Base-by-base conservation (phyloP, 805 yeast species). In the Cyberlindnera lachancei region DNA sequence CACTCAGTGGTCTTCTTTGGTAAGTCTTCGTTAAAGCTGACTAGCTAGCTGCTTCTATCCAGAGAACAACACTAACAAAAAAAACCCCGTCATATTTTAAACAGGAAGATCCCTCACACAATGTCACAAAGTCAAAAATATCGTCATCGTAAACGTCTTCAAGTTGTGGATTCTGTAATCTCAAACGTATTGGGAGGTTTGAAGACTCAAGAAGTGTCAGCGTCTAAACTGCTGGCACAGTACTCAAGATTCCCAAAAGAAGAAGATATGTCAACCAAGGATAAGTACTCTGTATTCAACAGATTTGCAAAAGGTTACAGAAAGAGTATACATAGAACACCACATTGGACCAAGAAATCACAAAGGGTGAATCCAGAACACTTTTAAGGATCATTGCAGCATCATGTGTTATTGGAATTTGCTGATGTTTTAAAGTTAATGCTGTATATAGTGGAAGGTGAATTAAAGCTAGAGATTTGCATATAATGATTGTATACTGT, bases 301-400 rank as follows among this genome's bases (percentile, higher is more conserved):
- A 80, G 73, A 57, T 75, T 75, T 48, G 70, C 78, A 11, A 75
- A 69, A 49, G 79, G 78, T 15, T 92, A 90, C 61, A 75, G 97
- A 64, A 90, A 87, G 62, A 78, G 88, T 42, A 75, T 84, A 17
- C 97, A 90, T 52, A 62, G 76, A 56, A 82, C 80, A 26, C 95
- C 96, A 15, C 84, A 87, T 54, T 87, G 95, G 94, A 87, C 96
- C 34, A 86, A 79, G 63, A 55, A 75, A 41, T 74, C 94, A 7
- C 70, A 79, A 57, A 77, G 96, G 64, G 75, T 71, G 37, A 81
- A 83, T 51, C 96, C 96, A 27, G 68, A 49, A 26, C 37, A 44
- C 34, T 50, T 47, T 39, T 48, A 29, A 36, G 22, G n/a, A n/a
- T n/a, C n/a, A n/a, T n/a, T n/a, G n/a, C n/a, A n/a, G n/a, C n/a